Evolutionary conservation across 1,284 basidiomycete genomes (phyloP).

Genomic region (Sporisorium scitamineum): DNA sequence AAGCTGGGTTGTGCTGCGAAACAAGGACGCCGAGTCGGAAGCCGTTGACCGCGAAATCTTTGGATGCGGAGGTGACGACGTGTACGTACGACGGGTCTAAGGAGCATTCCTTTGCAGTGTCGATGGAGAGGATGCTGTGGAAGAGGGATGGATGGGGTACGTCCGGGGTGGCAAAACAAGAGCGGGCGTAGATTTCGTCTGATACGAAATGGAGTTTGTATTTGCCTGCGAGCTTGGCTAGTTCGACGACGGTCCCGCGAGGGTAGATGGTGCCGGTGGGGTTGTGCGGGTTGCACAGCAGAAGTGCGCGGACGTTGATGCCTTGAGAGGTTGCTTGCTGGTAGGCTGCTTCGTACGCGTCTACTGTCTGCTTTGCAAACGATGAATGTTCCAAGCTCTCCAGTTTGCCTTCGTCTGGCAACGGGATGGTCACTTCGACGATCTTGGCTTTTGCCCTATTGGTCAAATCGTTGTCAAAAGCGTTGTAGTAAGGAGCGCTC

Average conservation of each 20-base stretch:
- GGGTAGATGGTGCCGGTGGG: conserved; percentile 57
- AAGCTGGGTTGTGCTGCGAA: conserved; percentile 51
- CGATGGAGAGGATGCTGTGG: conserved; percentile 54
- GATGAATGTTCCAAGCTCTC: neutral
- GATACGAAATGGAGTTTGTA: conserved; percentile 57
- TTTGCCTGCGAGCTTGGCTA: conserved; percentile 53
- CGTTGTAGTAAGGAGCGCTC: conserved; percentile 57
- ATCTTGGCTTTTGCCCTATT: conserved; percentile 36
- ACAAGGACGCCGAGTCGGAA: conserved; percentile 57
- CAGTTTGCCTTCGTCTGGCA: conserved; percentile 3
- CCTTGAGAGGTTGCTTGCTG: conserved; percentile 28
- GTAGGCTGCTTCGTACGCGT: conserved; percentile 47
- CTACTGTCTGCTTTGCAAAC: conserved; percentile 35
- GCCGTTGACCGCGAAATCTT: conserved; percentile 62
- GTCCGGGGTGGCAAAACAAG: conserved; percentile 34
- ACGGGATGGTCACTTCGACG: conserved; percentile 29
- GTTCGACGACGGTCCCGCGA: conserved; percentile 42
- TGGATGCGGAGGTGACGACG: conserved; percentile 54
- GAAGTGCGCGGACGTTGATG: conserved; percentile 29
- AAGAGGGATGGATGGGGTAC: conserved; percentile 34
- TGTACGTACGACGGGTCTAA: conserved; percentile 48
- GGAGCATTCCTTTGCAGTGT: conserved; percentile 31
- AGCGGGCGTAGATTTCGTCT: conserved; percentile 63
- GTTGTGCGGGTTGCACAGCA: conserved; percentile 63
- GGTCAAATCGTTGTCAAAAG: conserved; percentile 55